Percentiles rank a stretch among this genome's conserved stretches.
Conservation (phyloP, 2,329 filamentous ascomycete genomes). For the Clonostachys solani region DNA sequence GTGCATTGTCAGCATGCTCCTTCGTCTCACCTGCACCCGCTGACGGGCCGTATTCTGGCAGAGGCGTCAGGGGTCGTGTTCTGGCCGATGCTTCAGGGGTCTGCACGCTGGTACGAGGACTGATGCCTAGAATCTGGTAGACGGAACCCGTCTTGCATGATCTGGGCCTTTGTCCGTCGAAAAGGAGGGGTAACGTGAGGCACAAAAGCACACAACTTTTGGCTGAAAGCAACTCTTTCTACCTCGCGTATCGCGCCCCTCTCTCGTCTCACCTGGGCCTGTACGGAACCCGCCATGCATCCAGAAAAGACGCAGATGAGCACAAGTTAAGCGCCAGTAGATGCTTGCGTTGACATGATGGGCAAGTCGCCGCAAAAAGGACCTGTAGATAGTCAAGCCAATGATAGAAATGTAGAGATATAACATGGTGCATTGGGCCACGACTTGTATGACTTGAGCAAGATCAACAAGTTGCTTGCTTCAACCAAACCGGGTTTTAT, state of each 20-base stretch:
- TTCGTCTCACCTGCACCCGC: not conserved
- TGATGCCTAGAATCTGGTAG: not conserved
- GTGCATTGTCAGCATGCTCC: not conserved
- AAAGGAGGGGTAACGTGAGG: not conserved
- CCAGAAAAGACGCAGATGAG: not conserved
- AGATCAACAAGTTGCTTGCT: not conserved
- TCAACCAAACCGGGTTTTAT: not conserved
- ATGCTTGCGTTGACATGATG: not conserved
- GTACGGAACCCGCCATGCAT: not conserved
- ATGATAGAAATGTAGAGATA: not conserved
- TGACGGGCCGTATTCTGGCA: not conserved
- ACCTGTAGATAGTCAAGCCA: not conserved
- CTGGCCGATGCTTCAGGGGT: not conserved
- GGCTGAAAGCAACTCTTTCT: not conserved
- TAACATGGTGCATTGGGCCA: not conserved
- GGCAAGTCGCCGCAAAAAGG: not conserved
- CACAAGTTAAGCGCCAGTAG: not conserved
- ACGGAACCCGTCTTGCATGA: not conserved
- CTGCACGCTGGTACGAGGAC: not conserved
- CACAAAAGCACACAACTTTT: not conserved
- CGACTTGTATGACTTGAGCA: not conserved
- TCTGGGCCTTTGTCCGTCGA: not conserved
- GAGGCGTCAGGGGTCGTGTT: not conserved
- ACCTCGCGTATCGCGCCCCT: not conserved
- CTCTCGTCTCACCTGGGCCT: not conserved